Evolutionary conservation across 805 yeast species (phyloP).

Genomic region (Wickerhamomyces queroliae): DNA sequence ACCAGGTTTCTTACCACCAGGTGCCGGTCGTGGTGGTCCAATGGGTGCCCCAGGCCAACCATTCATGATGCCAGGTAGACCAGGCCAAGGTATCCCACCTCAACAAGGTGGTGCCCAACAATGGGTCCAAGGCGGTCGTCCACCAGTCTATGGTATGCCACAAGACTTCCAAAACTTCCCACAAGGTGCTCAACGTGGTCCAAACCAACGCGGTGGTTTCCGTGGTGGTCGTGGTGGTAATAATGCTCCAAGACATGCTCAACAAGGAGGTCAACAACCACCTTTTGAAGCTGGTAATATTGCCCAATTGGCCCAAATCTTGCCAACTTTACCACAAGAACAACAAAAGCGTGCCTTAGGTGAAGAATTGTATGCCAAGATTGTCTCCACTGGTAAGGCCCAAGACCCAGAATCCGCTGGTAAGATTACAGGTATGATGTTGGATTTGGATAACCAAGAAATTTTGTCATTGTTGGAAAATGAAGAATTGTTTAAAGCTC

Average conservation of each 20-base stretch:
- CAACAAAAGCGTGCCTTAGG: slow-evolving; percentile 97
- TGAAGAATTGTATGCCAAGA: slow-evolving; percentile 93
- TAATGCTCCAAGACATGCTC: slow-evolving; percentile 2
- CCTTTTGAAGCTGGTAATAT: slow-evolving; percentile 21
- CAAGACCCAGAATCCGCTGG: slow-evolving; percentile 94
- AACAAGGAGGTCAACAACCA: slow-evolving; percentile 17
- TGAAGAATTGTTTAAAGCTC: slow-evolving; percentile 82
- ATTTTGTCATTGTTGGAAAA: slow-evolving; percentile 84
- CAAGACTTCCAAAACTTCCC: slow-evolving; percentile 35
- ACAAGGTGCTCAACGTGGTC: slow-evolving; percentile 40
- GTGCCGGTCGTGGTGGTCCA: slow-evolving; percentile 82
- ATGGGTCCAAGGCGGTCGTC: slow-evolving; percentile 50
- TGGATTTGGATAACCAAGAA: slow-evolving; percentile 90
- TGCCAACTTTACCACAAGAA: slow-evolving; percentile 68
- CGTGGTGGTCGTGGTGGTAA: slow-evolving; percentile 34
- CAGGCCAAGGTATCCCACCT: slow-evolving; percentile 56
- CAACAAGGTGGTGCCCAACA: slow-evolving; percentile 57
- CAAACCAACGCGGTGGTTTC: slow-evolving; percentile 37
- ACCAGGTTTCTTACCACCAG: slow-evolving; percentile 81
- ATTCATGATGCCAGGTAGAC: slow-evolving; percentile 66
- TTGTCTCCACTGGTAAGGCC: slow-evolving; percentile 80
- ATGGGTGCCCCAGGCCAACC: slow-evolving; percentile 79
- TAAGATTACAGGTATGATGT: slow-evolving; percentile 98
- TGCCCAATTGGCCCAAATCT: slow-evolving; percentile 50
- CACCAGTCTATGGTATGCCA: slow-evolving; percentile 83